These are phyloP conservation scores for Komagataella pseudopastoris DNA, from an alignment of 805 yeast genomes.

Conservation along the genomic window DNA sequence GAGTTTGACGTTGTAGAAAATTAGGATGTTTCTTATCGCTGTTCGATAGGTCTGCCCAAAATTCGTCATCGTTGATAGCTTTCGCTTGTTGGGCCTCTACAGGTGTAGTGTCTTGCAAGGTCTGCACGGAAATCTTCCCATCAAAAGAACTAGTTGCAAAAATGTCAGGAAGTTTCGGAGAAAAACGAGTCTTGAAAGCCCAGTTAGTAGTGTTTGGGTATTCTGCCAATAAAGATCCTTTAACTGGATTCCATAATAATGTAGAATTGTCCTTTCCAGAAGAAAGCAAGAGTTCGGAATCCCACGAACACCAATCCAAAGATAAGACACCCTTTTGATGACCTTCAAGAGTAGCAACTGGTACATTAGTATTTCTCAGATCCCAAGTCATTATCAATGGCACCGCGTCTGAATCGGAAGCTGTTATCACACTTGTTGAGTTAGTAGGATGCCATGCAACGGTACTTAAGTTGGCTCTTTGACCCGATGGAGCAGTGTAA, in stretches of 20 bases:
- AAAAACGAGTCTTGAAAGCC: slow-evolving; percentile 83
- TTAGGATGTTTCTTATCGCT: slow-evolving; percentile 64
- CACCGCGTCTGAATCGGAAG: slow-evolving; percentile 65
- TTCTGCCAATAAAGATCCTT: slow-evolving; percentile 63
- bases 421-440: slow-evolving; percentile 79
- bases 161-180: slow-evolving; percentile 78
- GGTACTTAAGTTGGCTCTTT: slow-evolving; percentile 58
- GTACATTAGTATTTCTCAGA: slow-evolving; percentile 85
- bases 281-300: slow-evolving; percentile 67
- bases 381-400: slow-evolving; percentile 90
- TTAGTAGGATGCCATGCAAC: slow-evolving; percentile 94
- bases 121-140: slow-evolving; percentile 67
- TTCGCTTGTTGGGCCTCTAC: slow-evolving; percentile 31
- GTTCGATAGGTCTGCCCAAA: slow-evolving; percentile 69
- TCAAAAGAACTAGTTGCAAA: slow-evolving; percentile 85
- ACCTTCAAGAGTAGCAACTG: slow-evolving; percentile 62
- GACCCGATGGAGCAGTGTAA: slow-evolving; percentile 38
- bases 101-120: slow-evolving; percentile 76
- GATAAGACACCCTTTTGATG: slow-evolving; percentile 84
- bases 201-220: slow-evolving; percentile 90
- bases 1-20: slow-evolving; percentile 66
- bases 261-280: slow-evolving; percentile 88
- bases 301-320: slow-evolving; percentile 87
- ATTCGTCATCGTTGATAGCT: slow-evolving; percentile 50
- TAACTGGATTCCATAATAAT: slow-evolving; percentile 78